Base-by-base conservation (phyloP, 208 protist genomes). In the Leishmania aethiopica region DNA sequence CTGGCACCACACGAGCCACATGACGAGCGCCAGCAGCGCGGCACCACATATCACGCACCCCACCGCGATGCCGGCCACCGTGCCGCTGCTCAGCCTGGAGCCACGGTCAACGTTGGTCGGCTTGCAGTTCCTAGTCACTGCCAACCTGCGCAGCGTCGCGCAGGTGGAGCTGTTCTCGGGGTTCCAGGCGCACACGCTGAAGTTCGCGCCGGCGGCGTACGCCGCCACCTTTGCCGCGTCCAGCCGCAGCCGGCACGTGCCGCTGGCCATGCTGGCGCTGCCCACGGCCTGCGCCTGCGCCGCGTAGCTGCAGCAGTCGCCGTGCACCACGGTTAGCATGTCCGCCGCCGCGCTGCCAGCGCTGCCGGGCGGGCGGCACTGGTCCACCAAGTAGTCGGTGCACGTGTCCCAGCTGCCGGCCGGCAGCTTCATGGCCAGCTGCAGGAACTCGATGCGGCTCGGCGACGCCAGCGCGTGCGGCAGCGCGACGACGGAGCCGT, bases 151-250 rank as follows among this genome's bases (percentile, higher is more conserved):
- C 70, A 94, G 77, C 57, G 87, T 91, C 42, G 81, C 82, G 64
- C 89, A 92, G 73, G 89, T 83, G 7, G 79, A 80, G 47, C 67
- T 51, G 77, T 94, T 83, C 13, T 25, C 66, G 35, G 84, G 28
- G 81, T 87, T 85, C 87, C 82, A 92, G 72, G 83, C 86, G 79
- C 91, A 94, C 62, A 94, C 71, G 70, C 79, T 86, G 72, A 86
- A 94, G n/a, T 70, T 51, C 17, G 87, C 84, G 45, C 40, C 64
- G 5, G 75, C 32, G 28, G 89, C 71, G 67, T 90, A 86, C 69
- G 74, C 51, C 0, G 75, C 75, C 35, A 88, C 78, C 35, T 60
- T 76, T 19, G 55, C 83, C 13, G 35, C 45, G 64, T 86, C 80
- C 51, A 94, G 77, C 71, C 3, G 37, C 75, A 92, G 78, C 42